Evolutionary conservation across 2,329 filamentous ascomycete species (phyloP).

Genomic region (Zymoseptoria brevis): DNA sequence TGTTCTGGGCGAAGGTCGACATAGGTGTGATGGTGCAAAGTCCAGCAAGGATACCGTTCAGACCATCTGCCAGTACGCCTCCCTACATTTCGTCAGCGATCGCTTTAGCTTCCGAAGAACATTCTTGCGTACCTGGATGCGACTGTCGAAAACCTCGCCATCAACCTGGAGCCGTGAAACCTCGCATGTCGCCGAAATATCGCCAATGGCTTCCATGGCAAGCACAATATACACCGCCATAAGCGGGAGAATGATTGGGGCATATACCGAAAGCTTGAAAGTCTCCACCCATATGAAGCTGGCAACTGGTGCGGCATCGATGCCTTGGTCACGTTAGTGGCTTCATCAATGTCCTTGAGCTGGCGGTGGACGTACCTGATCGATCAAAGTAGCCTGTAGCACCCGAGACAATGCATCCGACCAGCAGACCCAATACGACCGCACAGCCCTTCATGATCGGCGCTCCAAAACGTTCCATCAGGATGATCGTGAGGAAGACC

Average conservation of each 20-base stretch:
- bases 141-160: slow-evolving; percentile 62
- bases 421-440: slow-evolving; percentile 65
- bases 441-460: slow-evolving; percentile 78
- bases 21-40: slow-evolving; percentile 75
- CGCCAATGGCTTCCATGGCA: slow-evolving; percentile 64
- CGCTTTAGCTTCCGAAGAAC: not conserved
- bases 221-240: slow-evolving; percentile 58
- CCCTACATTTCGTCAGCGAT: slow-evolving; percentile 48
- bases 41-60: slow-evolving; percentile 66
- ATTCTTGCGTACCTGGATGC: slow-evolving; percentile 41
- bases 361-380: slow-evolving; percentile 27
- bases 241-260: slow-evolving; percentile 63
- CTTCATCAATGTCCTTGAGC: slow-evolving; percentile 54
- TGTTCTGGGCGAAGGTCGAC: slow-evolving; percentile 76
- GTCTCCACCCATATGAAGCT: slow-evolving; percentile 76
- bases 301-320: slow-evolving; percentile 61
- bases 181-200: slow-evolving; percentile 59
- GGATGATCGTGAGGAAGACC: slow-evolving; percentile 69
- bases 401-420: slow-evolving; percentile 70
- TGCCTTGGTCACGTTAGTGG: slow-evolving; percentile 66
- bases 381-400: slow-evolving; percentile 71
- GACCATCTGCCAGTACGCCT: slow-evolving; percentile 61
- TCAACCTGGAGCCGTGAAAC: slow-evolving; percentile 69
- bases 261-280: slow-evolving; percentile 64
- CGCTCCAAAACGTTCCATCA: slow-evolving; percentile 72